Evolutionary conservation across 2,329 filamentous ascomycete genomes (phyloP).

Genomic region (Graphiopsis chlorocephala): DNA sequence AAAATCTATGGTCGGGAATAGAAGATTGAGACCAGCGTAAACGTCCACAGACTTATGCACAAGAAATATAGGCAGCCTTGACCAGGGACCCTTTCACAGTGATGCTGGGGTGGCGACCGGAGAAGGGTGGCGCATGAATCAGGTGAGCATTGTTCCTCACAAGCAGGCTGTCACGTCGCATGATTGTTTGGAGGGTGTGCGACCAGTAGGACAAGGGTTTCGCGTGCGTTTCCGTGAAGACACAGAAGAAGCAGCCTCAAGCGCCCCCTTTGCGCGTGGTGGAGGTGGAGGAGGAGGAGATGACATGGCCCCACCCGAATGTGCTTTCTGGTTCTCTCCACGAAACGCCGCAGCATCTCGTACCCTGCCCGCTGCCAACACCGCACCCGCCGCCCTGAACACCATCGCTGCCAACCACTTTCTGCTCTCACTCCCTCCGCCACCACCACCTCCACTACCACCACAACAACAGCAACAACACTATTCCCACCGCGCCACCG

Average conservation of each 20-base stretch:
- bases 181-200: not conserved
- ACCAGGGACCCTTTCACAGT: not conserved
- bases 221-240: slow-evolving; percentile 7
- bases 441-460: not conserved
- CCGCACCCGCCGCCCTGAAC: not conserved
- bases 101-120: not conserved
- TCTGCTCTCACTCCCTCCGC: not conserved
- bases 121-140: not conserved
- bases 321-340: not conserved
- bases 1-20: not conserved
- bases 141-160: not conserved
- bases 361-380: not conserved
- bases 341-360: not conserved
- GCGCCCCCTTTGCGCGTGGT: not conserved
- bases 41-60: not conserved
- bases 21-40: not conserved
- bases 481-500: not conserved
- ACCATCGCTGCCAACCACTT: not conserved
- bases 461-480: not conserved
- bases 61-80: not conserved
- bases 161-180: not conserved
- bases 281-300: not conserved
- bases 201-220: not conserved
- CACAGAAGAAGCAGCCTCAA: not conserved
- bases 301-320: not conserved